Conservation (phyloP, 441 rosid species). For the Populus hybrid region DNA sequence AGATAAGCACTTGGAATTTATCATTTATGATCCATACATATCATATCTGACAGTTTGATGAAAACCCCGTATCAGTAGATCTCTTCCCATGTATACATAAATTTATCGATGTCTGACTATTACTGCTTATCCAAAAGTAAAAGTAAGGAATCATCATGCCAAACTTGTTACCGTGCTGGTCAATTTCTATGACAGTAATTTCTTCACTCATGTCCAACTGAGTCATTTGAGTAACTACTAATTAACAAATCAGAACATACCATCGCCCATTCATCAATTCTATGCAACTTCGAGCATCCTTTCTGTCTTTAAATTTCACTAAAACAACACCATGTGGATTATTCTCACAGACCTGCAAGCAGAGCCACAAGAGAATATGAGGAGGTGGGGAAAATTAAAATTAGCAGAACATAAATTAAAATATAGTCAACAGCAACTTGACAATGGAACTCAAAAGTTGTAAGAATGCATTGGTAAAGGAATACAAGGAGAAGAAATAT, state of each 20-base stretch:
- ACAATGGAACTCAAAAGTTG: neutral
- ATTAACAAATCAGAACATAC: conserved; percentile 33
- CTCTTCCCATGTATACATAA: neutral
- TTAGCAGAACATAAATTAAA: neutral
- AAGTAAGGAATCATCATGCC: neutral
- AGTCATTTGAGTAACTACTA: neutral
- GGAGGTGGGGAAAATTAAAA: neutral
- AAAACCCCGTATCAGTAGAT: neutral
- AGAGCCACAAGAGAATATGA: conserved; percentile 3
- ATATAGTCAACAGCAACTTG: neutral
- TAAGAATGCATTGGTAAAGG: neutral
- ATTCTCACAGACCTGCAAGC: conserved; percentile 74
- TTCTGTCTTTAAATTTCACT: conserved; percentile 80
- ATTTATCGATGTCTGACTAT: neutral
- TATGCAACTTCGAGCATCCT: conserved; percentile 82
- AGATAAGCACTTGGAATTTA: neutral
- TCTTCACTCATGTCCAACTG: neutral
- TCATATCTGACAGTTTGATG: neutral
- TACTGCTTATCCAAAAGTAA: neutral
- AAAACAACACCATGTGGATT: conserved; percentile 94
- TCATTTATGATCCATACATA: neutral
- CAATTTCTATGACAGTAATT: neutral
- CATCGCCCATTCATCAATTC: conserved; percentile 93
- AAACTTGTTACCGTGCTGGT: neutral
- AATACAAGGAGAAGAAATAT: neutral